phyloP scores from a whole-genome alignment of 495 filamentous ascomycete genomes.

The Aspergillus campestris region DNA sequence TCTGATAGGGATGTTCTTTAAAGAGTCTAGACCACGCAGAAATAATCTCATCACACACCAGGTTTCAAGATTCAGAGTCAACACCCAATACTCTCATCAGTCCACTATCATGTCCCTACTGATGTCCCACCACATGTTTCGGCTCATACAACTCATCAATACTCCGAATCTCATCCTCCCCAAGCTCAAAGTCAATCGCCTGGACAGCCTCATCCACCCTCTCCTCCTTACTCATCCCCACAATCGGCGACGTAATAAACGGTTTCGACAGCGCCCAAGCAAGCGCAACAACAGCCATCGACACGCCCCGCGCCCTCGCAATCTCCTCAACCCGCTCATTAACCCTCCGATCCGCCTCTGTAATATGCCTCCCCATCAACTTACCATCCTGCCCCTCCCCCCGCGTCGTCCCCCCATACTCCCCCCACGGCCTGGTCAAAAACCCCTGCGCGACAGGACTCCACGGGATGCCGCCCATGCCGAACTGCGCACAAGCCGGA shows the following conservation, averaged over 20 bases:
- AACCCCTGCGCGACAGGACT: slow-evolving; percentile 40
- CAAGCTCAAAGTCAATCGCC: slow-evolving; percentile 39
- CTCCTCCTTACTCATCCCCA: slow-evolving; percentile 52
- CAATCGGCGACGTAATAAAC: slow-evolving; percentile 47
- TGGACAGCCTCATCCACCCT: slow-evolving; percentile 51
- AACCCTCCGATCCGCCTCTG: slow-evolving; percentile 35
- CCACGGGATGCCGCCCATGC: slow-evolving; percentile 54
- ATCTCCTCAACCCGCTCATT: slow-evolving; percentile 52
- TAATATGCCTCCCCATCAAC: slow-evolving; percentile 9
- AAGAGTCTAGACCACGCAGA: too few species aligned
- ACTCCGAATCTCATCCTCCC: slow-evolving; percentile 47
- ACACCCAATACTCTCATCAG: too few species aligned
- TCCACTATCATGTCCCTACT: too few species aligned
- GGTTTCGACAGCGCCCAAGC: slow-evolving; percentile 52
- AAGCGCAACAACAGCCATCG: slow-evolving; percentile 53
- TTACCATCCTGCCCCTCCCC: slow-evolving; percentile 6
- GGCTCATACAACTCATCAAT: slow-evolving; percentile 55
- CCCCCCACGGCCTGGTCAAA: slow-evolving; percentile 23
- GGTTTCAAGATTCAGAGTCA: too few species aligned
- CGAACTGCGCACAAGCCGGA: slow-evolving; percentile 55
- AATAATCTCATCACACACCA: too few species aligned
- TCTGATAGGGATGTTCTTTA: too few species aligned
- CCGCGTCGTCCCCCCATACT: slow-evolving; percentile 9
- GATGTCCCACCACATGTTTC: slow-evolving; percentile 24
- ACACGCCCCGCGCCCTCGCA: slow-evolving; percentile 47